These are phyloP conservation scores for Colletotrichum liriopes DNA, from an alignment of 2,329 filamentous ascomycete genomes.

Conservation along the genomic window DNA sequence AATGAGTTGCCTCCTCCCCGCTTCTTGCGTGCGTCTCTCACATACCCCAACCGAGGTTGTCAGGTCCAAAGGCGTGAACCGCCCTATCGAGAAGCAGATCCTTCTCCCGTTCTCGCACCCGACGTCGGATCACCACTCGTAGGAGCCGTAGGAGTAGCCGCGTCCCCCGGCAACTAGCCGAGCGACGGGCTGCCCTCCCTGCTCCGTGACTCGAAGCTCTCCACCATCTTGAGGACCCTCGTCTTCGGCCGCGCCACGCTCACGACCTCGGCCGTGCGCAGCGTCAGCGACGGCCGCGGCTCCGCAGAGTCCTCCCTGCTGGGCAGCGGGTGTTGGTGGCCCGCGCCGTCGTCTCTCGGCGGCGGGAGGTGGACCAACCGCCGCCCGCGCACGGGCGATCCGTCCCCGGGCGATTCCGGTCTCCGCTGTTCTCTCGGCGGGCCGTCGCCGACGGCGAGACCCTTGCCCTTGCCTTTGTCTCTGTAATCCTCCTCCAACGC, in stretches of 20 bases:
- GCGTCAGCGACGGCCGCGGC: slow-evolving; percentile 51
- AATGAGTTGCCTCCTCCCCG: neutral
- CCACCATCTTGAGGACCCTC: slow-evolving; percentile 69
- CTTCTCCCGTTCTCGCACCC: neutral
- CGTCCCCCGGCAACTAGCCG: neutral
- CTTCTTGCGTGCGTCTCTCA: neutral
- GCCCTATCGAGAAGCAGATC: neutral
- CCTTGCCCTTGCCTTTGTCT: slow-evolving; percentile 41
- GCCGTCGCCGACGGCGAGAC: slow-evolving; percentile 8
- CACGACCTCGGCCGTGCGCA: slow-evolving; percentile 65
- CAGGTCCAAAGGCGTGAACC: neutral
- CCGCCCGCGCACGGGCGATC: slow-evolving; percentile 32
- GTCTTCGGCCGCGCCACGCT: slow-evolving; percentile 59
- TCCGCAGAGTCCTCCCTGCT: slow-evolving; percentile 44
- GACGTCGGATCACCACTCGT: neutral
- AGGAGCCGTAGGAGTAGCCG: neutral
- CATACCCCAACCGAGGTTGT: neutral
- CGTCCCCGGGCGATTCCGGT: slow-evolving; percentile 36
- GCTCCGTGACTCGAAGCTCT: slow-evolving; percentile 67
- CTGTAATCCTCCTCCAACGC: slow-evolving; percentile 19
- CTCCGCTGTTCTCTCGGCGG: slow-evolving; percentile 17
- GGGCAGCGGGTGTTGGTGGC: neutral
- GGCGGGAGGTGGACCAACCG: slow-evolving; percentile 42
- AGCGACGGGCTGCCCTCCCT: slow-evolving; percentile 56
- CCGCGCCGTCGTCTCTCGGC: slow-evolving; percentile 27